Conservation (phyloP, 2,329 filamentous ascomycete genomes). For the Aureobasidium sp. region DNA sequence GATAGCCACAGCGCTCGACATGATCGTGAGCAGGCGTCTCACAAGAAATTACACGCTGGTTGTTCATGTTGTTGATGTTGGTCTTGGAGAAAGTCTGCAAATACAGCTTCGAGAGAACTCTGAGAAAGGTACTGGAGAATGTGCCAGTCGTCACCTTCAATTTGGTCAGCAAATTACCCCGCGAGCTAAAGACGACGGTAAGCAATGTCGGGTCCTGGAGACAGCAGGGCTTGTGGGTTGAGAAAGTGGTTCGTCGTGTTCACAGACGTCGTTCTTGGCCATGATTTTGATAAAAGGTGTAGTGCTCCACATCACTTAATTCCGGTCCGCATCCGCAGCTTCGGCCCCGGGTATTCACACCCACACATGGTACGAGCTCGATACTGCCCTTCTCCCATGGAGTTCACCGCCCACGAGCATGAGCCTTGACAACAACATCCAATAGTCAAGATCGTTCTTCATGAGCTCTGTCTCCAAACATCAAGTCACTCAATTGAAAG, state of each 20-base stretch:
- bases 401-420: neutral
- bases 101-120: neutral
- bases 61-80: neutral
- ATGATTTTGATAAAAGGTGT: neutral
- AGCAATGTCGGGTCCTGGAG: conserved; percentile 3
- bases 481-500: neutral
- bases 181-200: conserved; percentile 2
- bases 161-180: conserved; percentile 13
- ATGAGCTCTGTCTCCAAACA: too few relatives aligned
- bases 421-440: too few relatives aligned
- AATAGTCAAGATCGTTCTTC: neutral
- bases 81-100: neutral
- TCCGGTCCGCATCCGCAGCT: neutral
- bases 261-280: conserved; percentile 4
- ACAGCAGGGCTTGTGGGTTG: neutral
- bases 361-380: neutral
- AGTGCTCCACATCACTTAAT: neutral
- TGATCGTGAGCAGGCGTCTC: conserved; percentile 22
- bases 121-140: neutral
- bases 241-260: neutral
- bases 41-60: conserved; percentile 12
- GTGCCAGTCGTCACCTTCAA: neutral
- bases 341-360: neutral
- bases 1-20: conserved; percentile 46
- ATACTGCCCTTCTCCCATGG: too few relatives aligned